Evolutionary conservation across 176 grass and related monocot genomes (phyloP), one percentile per base, ranked within the genome.

Genomic region (Aegilops speltoides): DNA sequence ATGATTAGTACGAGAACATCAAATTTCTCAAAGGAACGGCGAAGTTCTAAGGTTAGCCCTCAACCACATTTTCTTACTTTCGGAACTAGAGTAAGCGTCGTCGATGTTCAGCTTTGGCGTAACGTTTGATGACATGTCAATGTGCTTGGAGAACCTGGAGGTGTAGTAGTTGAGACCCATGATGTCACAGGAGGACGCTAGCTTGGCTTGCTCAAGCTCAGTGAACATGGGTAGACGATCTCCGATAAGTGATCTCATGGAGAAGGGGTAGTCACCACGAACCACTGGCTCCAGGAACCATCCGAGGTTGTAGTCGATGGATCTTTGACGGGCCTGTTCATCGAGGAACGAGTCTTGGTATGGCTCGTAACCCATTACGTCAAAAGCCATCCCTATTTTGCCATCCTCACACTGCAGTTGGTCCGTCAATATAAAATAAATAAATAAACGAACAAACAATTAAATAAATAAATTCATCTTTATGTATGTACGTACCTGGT

Each of bases 101-200:
- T 78, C 74, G 0, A 7, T 68, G 62, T 68, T 78, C 2, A 68
- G 3, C 1, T 0, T 3, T 1, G 73, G 83, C 0, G 14, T 3
- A 46, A 56, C 1, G 3, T 10, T 3, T 3, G 43, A 43, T 2
- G 73, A 38, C 1, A 38, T 26, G 5, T 68, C 20, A 7, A 78
- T 14, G 45, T 66, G 12, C 28, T 28, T 3, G 0, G 83, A 3
- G 14, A 85, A 85, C 14, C 12, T 37, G 1, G 83, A 38, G 31
- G 73, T 78, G 10, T 85, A 85, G 83, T 85, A 85, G 45, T 85
- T 85, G 41, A 85, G 29, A 8, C 62, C 83, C n/a, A 85, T 13
- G 41, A 85, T 56, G 61, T 85, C 63, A 10, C 50, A 85, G 4
- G 41, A 68, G 65, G 29, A 34, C 15, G 2, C 65, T 34, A 68